Conservation (phyloP, 2,329 filamentous ascomycete species). For the Cladophialophora yegresii region DNA sequence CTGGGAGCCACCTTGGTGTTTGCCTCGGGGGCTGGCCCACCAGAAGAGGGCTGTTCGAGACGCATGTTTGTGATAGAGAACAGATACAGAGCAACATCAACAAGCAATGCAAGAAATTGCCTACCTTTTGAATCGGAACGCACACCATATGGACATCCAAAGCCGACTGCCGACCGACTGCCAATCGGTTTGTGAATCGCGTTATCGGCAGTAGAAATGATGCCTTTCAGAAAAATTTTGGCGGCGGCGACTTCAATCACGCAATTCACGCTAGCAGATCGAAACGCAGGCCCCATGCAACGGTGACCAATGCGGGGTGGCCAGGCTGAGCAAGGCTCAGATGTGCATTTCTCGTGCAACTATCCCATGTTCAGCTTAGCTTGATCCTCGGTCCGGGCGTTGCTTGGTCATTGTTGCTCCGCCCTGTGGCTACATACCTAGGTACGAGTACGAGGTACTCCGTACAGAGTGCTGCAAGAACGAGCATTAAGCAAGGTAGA, state of each 20-base stretch:
- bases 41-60: slow-evolving; percentile 40
- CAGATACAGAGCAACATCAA: slow-evolving; percentile 7
- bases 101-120: slow-evolving; percentile 15
- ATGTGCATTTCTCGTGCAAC: not conserved
- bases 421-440: too few species aligned
- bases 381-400: not conserved
- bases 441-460: too few species aligned
- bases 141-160: slow-evolving; percentile 12
- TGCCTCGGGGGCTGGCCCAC: slow-evolving; percentile 34
- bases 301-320: not conserved
- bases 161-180: slow-evolving; percentile 21
- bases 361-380: not conserved
- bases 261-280: slow-evolving; percentile 17
- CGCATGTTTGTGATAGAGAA: slow-evolving; percentile 37
- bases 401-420: not conserved
- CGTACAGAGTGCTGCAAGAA: not conserved
- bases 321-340: slow-evolving; percentile 3
- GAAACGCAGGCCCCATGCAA: slow-evolving; percentile 19
- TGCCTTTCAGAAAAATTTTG: slow-evolving; percentile 15
- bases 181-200: slow-evolving; percentile 16
- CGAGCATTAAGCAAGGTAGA: not conserved
- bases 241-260: slow-evolving; percentile 16
- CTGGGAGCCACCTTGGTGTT: slow-evolving; percentile 35
- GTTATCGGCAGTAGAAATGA: slow-evolving; percentile 17
- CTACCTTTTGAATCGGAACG: slow-evolving; percentile 10